phyloP scores from a whole-genome alignment of 2,329 filamentous ascomycete species.

The Ceratocystis papillata region DNA sequence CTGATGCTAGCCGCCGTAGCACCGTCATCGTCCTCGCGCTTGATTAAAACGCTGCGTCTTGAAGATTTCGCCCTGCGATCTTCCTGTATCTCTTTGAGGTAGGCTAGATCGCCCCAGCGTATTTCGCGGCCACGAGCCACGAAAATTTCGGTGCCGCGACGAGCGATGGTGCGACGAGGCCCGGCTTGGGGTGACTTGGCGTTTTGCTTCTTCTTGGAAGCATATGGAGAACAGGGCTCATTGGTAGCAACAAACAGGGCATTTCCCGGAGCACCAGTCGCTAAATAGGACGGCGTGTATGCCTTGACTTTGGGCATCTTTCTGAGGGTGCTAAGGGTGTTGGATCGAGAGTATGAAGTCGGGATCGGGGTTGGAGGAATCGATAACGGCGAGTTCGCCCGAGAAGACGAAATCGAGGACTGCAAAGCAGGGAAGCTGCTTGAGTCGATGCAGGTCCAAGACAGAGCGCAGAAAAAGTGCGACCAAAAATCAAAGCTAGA shows the following conservation, averaged over 20 bases:
- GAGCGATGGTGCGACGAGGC: constrained; percentile 59
- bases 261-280: constrained; percentile 63
- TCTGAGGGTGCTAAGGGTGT: not conserved
- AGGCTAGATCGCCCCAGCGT: constrained; percentile 75
- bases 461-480: not conserved
- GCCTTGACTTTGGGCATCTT: constrained; percentile 76
- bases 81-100: constrained; percentile 54
- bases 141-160: constrained; percentile 77
- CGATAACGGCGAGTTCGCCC: too few species aligned
- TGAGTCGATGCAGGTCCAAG: not conserved
- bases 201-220: constrained; percentile 30
- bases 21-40: constrained; percentile 36
- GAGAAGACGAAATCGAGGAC: too few species aligned
- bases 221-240: constrained; percentile 35
- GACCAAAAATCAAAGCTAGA: not conserved
- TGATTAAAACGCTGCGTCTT: constrained; percentile 30
- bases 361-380: not conserved
- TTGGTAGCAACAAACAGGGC: constrained; percentile 55
- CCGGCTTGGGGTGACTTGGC: constrained; percentile 37
- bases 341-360: not conserved
- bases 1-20: not conserved
- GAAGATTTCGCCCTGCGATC: constrained; percentile 25
- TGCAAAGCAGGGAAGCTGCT: not conserved
- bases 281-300: constrained; percentile 81
- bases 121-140: constrained; percentile 81